Evolutionary conservation across 306 rosid genomes (phyloP).

Genomic region (Cucumis sativus): Cucumber_9930_V3 NC_026655.2:5785501-5786000

Average conservation of each 20-base stretch:
- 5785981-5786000: slow-evolving; percentile 74
- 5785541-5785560: neutral
- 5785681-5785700: slow-evolving; percentile 28
- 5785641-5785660: slow-evolving; percentile 85
- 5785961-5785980: neutral
- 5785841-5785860: neutral
- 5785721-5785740: slow-evolving; percentile 67
- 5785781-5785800: slow-evolving; percentile 11
- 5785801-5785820: neutral
- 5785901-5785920: neutral
- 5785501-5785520: neutral
- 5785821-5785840: neutral
- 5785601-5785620: neutral
- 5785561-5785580: neutral
- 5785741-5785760: slow-evolving; percentile 69
- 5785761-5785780: slow-evolving; percentile 45
- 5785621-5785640: slow-evolving; percentile 77
- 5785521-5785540: neutral
- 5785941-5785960: neutral
- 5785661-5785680: slow-evolving; percentile 66
- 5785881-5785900: neutral
- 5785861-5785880: neutral
- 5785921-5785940: neutral
- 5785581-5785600: too few species aligned
- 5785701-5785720: slow-evolving; percentile 12